Conservation (phyloP, 805 yeast genomes). For the Komagataella phaffii region DNA sequence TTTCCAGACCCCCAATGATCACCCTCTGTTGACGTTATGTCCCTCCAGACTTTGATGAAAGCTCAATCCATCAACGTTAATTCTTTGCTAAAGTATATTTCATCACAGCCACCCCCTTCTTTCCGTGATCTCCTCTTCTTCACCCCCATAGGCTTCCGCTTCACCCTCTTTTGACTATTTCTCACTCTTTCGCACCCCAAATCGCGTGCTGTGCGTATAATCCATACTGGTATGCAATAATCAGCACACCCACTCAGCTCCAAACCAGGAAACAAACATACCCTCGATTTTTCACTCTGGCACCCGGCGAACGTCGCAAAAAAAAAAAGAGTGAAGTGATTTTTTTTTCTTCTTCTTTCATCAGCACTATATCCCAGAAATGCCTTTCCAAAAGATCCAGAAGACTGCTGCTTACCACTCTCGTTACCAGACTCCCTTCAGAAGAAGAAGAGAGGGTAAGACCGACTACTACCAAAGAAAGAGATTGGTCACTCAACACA, state of each 20-base stretch:
- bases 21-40: background rate
- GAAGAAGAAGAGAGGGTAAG: constrained; percentile 99
- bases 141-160: background rate
- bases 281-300: background rate
- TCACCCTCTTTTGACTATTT: too few relatives aligned
- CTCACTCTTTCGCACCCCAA: background rate
- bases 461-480: constrained; percentile 99
- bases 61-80: background rate
- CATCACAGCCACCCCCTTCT: background rate
- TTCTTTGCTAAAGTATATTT: too few relatives aligned
- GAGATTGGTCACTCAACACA: constrained; percentile 99
- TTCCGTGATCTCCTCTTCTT: background rate
- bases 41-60: background rate
- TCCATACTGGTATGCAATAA: background rate
- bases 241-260: background rate
- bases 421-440: constrained; percentile 99
- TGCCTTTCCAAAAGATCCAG: constrained; percentile 62
- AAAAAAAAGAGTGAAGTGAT: background rate
- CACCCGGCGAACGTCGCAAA: background rate
- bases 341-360: constrained; percentile 6
- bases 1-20: background rate
- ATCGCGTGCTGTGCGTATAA: background rate
- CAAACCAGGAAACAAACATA: background rate
- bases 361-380: constrained; percentile 23
- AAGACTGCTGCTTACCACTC: constrained; percentile 95